Percentiles rank a stretch among this genome's conserved stretches.
phyloP scores from a whole-genome alignment of 352 stramenopile species.

The Phytophthora agathidicida region DNA sequence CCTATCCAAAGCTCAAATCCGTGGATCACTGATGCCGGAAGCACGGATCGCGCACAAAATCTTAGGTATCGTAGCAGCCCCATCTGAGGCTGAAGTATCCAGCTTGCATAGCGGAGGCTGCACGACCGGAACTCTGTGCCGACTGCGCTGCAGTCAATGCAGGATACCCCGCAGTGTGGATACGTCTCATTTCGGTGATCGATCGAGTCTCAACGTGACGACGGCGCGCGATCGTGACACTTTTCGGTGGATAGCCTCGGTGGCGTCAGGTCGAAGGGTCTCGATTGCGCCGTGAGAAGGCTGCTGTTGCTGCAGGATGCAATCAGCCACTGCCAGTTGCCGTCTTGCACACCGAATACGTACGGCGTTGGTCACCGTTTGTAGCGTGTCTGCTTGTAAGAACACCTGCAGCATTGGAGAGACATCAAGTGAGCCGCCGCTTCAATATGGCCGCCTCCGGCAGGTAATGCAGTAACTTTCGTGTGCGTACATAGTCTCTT shows the following conservation, averaged over 20 bases:
- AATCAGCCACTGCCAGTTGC: not conserved
- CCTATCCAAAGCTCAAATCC: conserved; percentile 26
- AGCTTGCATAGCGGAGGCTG: conserved; percentile 8
- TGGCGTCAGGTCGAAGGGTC: conserved; percentile 31
- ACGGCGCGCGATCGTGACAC: conserved; percentile 8
- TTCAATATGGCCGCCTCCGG: conserved; percentile 18
- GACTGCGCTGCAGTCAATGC: no score
- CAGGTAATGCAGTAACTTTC: not conserved
- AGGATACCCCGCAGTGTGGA: conserved; percentile 1
- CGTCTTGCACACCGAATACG: conserved; percentile 12
- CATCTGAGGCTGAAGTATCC: conserved; percentile 27
- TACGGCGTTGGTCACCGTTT: conserved; percentile 6
- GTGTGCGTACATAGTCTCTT: conserved; percentile 8
- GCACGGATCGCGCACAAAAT: conserved; percentile 15
- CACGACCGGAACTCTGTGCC: not conserved
- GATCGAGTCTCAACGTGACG: conserved; percentile 21
- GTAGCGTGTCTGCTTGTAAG: conserved; percentile 7
- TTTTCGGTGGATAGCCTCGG: conserved; percentile 36
- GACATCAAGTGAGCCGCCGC: conserved; percentile 1
- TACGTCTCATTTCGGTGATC: conserved; percentile 26
- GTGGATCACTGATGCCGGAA: conserved; percentile 20
- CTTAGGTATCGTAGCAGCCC: no score
- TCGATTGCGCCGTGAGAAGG: conserved; percentile 15
- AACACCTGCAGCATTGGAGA: not conserved
- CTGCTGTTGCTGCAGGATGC: not conserved